Percentiles rank a stretch among this genome's conserved stretches.
phyloP scores from a whole-genome alignment of 106 monocot species.

The Amphibolis antarctica region DNA sequence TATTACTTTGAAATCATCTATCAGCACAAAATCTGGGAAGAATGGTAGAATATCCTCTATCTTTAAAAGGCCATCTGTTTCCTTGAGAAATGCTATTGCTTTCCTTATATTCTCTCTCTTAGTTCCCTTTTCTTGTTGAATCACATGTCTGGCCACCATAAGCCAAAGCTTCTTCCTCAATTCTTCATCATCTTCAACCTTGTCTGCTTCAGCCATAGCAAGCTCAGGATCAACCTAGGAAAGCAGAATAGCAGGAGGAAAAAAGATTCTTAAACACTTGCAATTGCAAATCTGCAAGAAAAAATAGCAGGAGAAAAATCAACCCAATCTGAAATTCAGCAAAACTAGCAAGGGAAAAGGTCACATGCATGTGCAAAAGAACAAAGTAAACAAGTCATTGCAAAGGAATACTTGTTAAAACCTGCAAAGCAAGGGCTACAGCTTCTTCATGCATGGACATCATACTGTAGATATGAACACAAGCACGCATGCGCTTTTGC shows the following conservation, averaged over 20 bases:
- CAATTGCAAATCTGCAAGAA: not conserved
- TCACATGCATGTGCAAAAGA: no score
- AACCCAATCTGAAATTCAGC: not conserved
- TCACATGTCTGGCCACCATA: constrained; percentile 97
- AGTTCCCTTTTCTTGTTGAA: constrained; percentile 91
- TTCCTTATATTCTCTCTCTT: constrained; percentile 97
- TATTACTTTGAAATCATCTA: constrained; percentile 97
- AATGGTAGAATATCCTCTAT: constrained; percentile 98
- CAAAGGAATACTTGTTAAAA: constrained; percentile 10
- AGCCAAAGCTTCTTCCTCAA: constrained; percentile 94
- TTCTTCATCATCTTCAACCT: constrained; percentile 99
- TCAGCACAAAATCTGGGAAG: constrained; percentile 94
- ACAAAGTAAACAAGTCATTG: no score
- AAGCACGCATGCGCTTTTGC: constrained; percentile 93
- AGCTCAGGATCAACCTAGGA: constrained; percentile 83
- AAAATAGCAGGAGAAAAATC: not conserved
- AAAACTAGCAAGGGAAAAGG: not conserved
- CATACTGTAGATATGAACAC: constrained; percentile 99
- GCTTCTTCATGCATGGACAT: constrained; percentile 99
- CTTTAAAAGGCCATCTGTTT: constrained; percentile 89
- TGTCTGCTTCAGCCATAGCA: constrained; percentile 99
- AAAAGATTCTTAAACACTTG: not conserved
- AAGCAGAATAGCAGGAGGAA: not conserved
- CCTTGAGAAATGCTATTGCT: constrained; percentile 95
- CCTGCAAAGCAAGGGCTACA: constrained; percentile 96